phyloP scores from a whole-genome alignment of 306 rosid species.

The Pterocarpus santalinus region DNA sequence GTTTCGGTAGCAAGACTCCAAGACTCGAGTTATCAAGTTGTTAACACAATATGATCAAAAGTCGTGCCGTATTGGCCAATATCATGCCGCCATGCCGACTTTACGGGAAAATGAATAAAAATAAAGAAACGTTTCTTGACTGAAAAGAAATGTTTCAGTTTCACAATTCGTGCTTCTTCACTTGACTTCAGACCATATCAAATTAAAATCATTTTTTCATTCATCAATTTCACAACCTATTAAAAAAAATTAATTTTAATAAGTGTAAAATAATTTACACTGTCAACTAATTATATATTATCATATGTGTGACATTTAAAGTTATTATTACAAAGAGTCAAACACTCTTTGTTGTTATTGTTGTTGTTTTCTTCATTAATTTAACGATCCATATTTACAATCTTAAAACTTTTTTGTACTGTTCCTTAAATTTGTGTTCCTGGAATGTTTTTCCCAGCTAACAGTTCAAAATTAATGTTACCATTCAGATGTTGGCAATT shows the following conservation, averaged over 20 bases:
- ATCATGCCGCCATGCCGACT: neutral
- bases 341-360: neutral
- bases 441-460: slow-evolving; percentile 5
- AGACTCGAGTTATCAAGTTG: neutral
- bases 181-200: neutral
- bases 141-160: neutral
- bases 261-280: too few relatives aligned
- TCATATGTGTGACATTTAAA: too few relatives aligned
- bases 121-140: neutral
- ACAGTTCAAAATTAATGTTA: neutral
- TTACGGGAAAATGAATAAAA: neutral
- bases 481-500: slow-evolving; percentile 58
- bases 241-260: too few relatives aligned
- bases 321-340: too few relatives aligned
- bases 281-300: too few relatives aligned
- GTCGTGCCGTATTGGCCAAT: slow-evolving; percentile 15
- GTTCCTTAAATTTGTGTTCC: neutral
- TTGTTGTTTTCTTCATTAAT: neutral
- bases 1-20: slow-evolving; percentile 35
- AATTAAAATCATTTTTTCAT: neutral
- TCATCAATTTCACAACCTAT: neutral
- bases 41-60: neutral
- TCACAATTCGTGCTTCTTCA: neutral
- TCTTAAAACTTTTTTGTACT: neutral
- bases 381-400: neutral